A percentile compares a stretch with the other conserved stretches of the same genome.
These are phyloP conservation scores for Coemansia sp. DNA, from an alignment of 192 early-diverging fungal species.

Conservation along the genomic window DNA sequence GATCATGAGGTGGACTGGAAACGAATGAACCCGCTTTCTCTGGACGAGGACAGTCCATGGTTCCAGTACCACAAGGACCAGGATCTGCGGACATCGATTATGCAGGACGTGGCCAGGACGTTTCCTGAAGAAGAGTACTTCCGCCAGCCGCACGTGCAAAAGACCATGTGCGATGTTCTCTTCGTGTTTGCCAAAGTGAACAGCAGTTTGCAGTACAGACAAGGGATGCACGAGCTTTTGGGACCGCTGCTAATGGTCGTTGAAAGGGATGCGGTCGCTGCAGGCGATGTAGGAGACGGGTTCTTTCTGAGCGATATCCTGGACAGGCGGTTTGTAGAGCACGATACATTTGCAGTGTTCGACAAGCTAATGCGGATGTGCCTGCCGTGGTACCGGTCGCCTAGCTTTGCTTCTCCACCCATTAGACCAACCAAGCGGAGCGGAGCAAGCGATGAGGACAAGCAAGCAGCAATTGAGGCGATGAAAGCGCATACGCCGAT, in stretches of 20 bases:
- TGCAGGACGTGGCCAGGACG: constrained; percentile 90
- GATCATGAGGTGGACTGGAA: constrained; percentile 56
- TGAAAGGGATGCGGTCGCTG: constrained; percentile 63
- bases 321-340: constrained; percentile 75
- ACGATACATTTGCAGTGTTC: constrained; percentile 85
- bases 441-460: neutral
- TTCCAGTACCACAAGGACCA: constrained; percentile 86
- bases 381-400: constrained; percentile 86
- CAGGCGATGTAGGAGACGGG: constrained; percentile 3
- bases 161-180: constrained; percentile 73
- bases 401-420: constrained; percentile 43
- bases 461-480: constrained; percentile 1
- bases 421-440: neutral
- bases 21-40: constrained; percentile 83
- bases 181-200: constrained; percentile 94
- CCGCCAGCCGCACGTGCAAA: constrained; percentile 62
- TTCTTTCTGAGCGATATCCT: constrained; percentile 52
- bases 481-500: constrained; percentile 58
- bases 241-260: constrained; percentile 82
- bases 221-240: constrained; percentile 97
- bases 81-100: constrained; percentile 80
- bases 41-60: constrained; percentile 92
- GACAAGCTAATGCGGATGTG: constrained; percentile 76
- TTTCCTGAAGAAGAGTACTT: constrained; percentile 91
- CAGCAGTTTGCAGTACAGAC: constrained; percentile 85